Base-by-base conservation (phyloP, 805 yeast species). In the Ogataea nakhonphanomensis region DNA sequence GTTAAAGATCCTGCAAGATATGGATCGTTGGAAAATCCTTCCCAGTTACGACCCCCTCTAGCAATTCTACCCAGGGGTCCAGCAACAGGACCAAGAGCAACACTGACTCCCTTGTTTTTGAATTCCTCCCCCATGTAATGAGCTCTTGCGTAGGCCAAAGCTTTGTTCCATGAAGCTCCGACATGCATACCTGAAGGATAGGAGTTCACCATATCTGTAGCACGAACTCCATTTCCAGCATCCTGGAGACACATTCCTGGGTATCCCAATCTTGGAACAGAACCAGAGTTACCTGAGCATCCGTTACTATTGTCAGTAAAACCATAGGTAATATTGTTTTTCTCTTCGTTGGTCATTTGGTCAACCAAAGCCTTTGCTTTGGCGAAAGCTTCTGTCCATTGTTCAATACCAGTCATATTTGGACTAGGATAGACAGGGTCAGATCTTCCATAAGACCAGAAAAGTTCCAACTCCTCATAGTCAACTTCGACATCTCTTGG, bases 1-100 rank as follows among this genome's bases (percentile, higher is more conserved):
- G 78, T 79, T 7, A 69, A 70, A 21, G 70, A 62, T 15, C 84
- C 84, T 48, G 74, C 76, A 35, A 79, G 60, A 43, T 76, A 78
- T 2, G 84, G 82, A 54, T 79, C 84, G 4, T 78, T 62, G 7
- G 81, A 79, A 57, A 77, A 78, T 27, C 78, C 70, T 59, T 79
- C 84, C 81, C 83, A 78, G 57, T 73, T 75, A 48, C 84, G 64
- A 5, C 85, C 84, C 15, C 81, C 84, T 29, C 72, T 73, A 4
- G 82, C 84, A 50, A 78, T 73, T 25, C 68, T 63, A 0, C 84
- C 85, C 31, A 79, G 66, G 8, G 84, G 84, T 0, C 83, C 84
- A 28, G 75, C 64, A 3, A 67, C 65, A 1, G 84, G 85, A 0
- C 81, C 83, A 13, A 78, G 61, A 10, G 74, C 66, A 26, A 76